Percentiles rank a stretch among this genome's conserved stretches.
phyloP scores from a whole-genome alignment of 1,284 basidiomycete genomes.

The Pseudozyma sp. region DNA sequence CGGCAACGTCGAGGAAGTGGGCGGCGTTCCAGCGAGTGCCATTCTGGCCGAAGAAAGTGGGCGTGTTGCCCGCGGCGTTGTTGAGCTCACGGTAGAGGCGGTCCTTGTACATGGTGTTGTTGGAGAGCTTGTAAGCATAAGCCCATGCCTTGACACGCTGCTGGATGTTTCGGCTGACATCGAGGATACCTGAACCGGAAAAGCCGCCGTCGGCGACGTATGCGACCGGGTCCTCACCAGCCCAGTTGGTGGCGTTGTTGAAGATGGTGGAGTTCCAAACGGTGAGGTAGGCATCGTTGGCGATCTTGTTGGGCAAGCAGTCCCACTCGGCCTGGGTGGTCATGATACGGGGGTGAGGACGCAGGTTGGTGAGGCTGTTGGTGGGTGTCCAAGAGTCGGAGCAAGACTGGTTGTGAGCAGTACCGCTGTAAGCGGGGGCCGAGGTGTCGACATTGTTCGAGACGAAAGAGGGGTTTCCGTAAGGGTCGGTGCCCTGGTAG shows the following conservation, averaged over 20 bases:
- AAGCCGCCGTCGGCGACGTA: conserved; percentile 79
- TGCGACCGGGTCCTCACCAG: conserved; percentile 73
- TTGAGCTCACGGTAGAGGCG: conserved; percentile 83
- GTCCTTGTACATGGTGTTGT: conserved; percentile 89
- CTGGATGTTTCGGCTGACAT: conserved; percentile 89
- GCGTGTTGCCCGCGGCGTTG: conserved; percentile 66
- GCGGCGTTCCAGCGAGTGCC: conserved; percentile 78
- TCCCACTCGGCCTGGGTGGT: conserved; percentile 93
- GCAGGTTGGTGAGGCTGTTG: conserved; percentile 79
- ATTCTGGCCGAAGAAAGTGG: conserved; percentile 74
- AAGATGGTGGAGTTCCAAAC: conserved; percentile 93
- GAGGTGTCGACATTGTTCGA: conserved; percentile 76
- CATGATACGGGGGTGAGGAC: conserved; percentile 87
- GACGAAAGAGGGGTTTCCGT: conserved; percentile 86
- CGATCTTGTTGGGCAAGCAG: conserved; percentile 81
- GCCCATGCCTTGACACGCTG: conserved; percentile 89
- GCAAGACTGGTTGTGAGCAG: conserved; percentile 30
- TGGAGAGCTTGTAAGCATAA: conserved; percentile 90
- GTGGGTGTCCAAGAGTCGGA: conserved; percentile 63
- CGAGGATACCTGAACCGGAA: conserved; percentile 85
- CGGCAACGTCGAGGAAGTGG: conserved; percentile 95
- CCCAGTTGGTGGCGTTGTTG: conserved; percentile 82
- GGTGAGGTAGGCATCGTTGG: conserved; percentile 84
- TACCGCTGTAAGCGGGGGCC: conserved; percentile 38
- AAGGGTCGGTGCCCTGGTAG: conserved; percentile 74